Evolutionary conservation across 192 early-diverging fungal genomes (phyloP), one percentile per base, ranked within the genome.

Genomic region (Rhizophagus prolifer): DNA sequence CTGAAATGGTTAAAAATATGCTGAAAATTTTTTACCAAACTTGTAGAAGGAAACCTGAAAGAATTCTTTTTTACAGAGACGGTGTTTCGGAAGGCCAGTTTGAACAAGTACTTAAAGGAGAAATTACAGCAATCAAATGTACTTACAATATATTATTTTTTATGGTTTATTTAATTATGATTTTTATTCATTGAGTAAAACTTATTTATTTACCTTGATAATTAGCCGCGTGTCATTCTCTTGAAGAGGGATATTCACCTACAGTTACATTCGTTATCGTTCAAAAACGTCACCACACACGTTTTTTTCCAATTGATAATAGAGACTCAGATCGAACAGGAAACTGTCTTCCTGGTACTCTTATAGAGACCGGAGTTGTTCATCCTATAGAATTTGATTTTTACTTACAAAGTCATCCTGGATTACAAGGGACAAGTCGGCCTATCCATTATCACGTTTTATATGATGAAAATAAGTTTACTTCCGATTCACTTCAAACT

Each of bases 71-170:
- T 78, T 96, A 94, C 79, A 92, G 95, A 75, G 93, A 96, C 79
- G 94, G 95, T n/a, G 90, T 97, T 19, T 93, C 93, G 9, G 96
- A 98, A 64, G 88, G 91, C 9, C 94, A 96, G 82, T 95, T 95
- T 74, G 67, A 71, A 12, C 85, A 91, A 66, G 91, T 97, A 0
- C 76, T 93, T 30, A 81, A 89, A n/a, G 83, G 69, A 26, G 97
- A 98, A 79, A 81, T 96, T 4, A 84, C 87, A 9, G 91, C 89
- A 21, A 77, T 93, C 47, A 80, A 85, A 23, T 63, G 79, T 65
- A 80, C 73, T 9, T 21, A 2, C 13, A 4, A 14, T 16, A 47
- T 54, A 14, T 50, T 38, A 7, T 38, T 38, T 44, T 2, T 54
- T 21, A 38, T 54, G 4, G 21, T 19, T 16, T 54, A 54, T 21